Conservation (phyloP, 352 stramenopile species). For the Phytophthora sp. region DNA sequence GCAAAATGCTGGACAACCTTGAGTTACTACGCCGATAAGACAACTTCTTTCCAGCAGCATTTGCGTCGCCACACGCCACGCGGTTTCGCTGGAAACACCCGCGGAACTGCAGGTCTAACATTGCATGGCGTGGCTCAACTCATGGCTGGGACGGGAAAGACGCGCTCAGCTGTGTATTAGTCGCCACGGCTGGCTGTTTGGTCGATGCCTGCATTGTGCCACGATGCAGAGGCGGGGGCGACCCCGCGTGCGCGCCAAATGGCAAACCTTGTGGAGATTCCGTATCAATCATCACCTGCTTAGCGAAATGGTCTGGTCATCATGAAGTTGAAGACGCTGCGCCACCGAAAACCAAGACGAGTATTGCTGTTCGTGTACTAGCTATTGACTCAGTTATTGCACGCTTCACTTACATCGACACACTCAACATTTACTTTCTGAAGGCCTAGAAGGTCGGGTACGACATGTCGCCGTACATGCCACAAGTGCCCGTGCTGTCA, state of each 20-base stretch:
- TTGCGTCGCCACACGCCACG: slow-evolving; percentile 9
- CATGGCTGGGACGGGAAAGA: slow-evolving; percentile 12
- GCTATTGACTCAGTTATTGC: slow-evolving; percentile 17
- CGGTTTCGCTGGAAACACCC: slow-evolving; percentile 19
- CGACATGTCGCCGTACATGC: slow-evolving; percentile 71
- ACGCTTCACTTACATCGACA: slow-evolving; percentile 1
- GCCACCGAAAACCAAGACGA: slow-evolving; percentile 1
- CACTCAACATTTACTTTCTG: slow-evolving; percentile 3
- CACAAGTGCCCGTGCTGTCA: slow-evolving; percentile 53
- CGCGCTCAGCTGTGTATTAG: slow-evolving; percentile 15
- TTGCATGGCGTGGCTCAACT: slow-evolving; percentile 10
- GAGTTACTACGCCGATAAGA: slow-evolving; percentile 16
- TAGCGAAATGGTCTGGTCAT: slow-evolving; percentile 14
- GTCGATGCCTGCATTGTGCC: no score
- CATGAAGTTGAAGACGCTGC: slow-evolving; percentile 4
- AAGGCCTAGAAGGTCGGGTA: slow-evolving; percentile 42
- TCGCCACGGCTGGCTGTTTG: no score
- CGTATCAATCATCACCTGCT: slow-evolving; percentile 16
- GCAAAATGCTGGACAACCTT: no score
- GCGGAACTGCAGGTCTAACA: neutral
- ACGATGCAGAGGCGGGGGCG: slow-evolving; percentile 9
- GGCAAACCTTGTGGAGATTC: slow-evolving; percentile 14
- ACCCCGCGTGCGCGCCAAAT: slow-evolving; percentile 27
- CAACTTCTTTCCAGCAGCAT: slow-evolving; percentile 7
- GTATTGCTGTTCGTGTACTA: slow-evolving; percentile 2